Conservation (phyloP, 1,139 yeast species). For the Saccharomycopsis crataegensis region DNA sequence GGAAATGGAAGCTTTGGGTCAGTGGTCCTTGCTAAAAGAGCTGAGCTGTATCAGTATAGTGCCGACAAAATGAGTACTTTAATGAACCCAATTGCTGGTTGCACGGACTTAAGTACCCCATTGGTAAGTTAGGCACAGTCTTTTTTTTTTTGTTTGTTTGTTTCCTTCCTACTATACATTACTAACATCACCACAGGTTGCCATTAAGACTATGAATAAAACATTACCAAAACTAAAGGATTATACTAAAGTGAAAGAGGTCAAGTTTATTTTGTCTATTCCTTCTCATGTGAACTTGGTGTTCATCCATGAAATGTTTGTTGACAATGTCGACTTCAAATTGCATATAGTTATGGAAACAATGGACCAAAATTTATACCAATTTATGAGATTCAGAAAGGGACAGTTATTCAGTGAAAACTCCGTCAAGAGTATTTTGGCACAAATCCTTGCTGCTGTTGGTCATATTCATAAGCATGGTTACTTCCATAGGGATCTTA, state of each 20-base stretch:
- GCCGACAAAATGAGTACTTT: slow-evolving; percentile 35
- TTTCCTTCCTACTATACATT: neutral
- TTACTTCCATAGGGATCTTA: slow-evolving; percentile 85
- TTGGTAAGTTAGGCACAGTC: slow-evolving; percentile 35
- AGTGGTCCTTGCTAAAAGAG: slow-evolving; percentile 54
- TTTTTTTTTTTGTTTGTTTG: neutral
- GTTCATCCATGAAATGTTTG: slow-evolving; percentile 68
- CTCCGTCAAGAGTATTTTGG: slow-evolving; percentile 57
- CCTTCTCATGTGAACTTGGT: slow-evolving; percentile 70
- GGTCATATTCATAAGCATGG: slow-evolving; percentile 71
- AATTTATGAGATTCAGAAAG: slow-evolving; percentile 55
- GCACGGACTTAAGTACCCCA: slow-evolving; percentile 25
- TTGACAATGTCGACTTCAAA: slow-evolving; percentile 50
- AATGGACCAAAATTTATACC: slow-evolving; percentile 74
- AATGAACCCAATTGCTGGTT: slow-evolving; percentile 38
- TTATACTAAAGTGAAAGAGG: slow-evolving; percentile 64
- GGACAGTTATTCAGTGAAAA: slow-evolving; percentile 43
- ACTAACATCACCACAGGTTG: slow-evolving; percentile 27
- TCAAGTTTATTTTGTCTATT: slow-evolving; percentile 59
- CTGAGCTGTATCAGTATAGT: slow-evolving; percentile 14
- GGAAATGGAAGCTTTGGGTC: slow-evolving; percentile 80
- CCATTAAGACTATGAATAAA: slow-evolving; percentile 74
- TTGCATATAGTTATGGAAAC: slow-evolving; percentile 85
- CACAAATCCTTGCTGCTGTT: slow-evolving; percentile 69
- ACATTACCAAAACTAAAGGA: slow-evolving; percentile 43